Evolutionary conservation across 352 stramenopile genomes (phyloP).

Genomic region (Globisporangium emineosum): DNA sequence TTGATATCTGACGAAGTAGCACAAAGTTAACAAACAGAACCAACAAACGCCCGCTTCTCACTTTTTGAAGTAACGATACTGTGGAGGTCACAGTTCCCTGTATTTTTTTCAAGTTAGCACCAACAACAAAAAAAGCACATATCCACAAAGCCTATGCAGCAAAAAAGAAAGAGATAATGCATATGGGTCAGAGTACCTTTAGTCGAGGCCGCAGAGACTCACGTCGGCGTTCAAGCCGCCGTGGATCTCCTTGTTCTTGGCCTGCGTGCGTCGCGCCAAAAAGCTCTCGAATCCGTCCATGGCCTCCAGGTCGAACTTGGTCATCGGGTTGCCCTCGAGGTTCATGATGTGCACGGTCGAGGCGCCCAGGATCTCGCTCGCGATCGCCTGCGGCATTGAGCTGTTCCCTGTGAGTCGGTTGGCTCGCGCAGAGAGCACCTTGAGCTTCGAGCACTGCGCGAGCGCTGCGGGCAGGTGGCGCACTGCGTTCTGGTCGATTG

Average conservation of each 20-base stretch:
- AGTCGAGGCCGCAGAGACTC: constrained; percentile 82
- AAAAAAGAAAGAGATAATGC: neutral
- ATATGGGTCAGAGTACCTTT: constrained; percentile 10
- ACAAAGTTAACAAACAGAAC: neutral
- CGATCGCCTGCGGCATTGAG: constrained; percentile 39
- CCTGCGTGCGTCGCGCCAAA: constrained; percentile 62
- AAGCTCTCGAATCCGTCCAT: constrained; percentile 82
- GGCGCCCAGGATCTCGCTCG: constrained; percentile 42
- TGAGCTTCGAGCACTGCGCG: constrained; percentile 62
- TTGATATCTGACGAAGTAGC: neutral
- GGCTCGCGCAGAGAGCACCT: constrained; percentile 58
- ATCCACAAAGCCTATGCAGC: neutral
- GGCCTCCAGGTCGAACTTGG: constrained; percentile 65
- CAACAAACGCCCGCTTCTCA: neutral
- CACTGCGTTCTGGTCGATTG: constrained; percentile 60
- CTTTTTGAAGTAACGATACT: neutral
- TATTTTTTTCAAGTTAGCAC: neutral
- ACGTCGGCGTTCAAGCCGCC: constrained; percentile 72
- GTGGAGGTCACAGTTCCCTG: neutral
- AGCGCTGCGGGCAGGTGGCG: constrained; percentile 40
- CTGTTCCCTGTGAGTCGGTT: constrained; percentile 40
- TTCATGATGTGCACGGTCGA: constrained; percentile 83
- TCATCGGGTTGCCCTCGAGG: constrained; percentile 77
- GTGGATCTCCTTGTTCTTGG: constrained; percentile 89
- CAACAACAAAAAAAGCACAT: neutral